These are phyloP conservation scores for Pythium volutum DNA, from an alignment of 352 stramenopile genomes.

Conservation along the genomic window DNA sequence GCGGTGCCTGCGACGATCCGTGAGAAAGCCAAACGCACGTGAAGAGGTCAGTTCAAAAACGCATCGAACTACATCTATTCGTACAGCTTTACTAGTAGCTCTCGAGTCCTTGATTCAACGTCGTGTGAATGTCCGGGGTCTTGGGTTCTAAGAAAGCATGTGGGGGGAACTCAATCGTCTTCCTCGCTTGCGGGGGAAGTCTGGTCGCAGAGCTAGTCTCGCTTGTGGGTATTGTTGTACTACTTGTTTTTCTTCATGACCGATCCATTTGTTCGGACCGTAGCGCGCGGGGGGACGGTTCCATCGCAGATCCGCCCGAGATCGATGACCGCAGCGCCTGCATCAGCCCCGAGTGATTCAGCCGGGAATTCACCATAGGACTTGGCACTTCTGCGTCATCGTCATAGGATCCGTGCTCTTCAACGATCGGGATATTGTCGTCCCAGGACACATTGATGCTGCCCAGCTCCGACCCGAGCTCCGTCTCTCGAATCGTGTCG, in stretches of 20 bases:
- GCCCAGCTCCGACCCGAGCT: slow-evolving; percentile 68
- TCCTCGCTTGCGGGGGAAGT: slow-evolving; percentile 5
- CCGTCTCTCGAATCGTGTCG: slow-evolving; percentile 83
- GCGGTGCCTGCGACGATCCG: slow-evolving; percentile 24
- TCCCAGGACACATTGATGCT: slow-evolving; percentile 64
- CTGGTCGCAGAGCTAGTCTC: background rate
- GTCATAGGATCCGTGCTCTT: slow-evolving; percentile 51
- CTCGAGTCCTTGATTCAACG: too few species aligned
- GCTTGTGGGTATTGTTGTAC: slow-evolving; percentile 5
- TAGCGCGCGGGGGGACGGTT: slow-evolving; percentile 29
- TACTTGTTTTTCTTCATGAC: slow-evolving; percentile 40
- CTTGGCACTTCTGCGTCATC: slow-evolving; percentile 35
- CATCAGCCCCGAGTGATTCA: slow-evolving; percentile 69
- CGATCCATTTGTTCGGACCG: slow-evolving; percentile 65
- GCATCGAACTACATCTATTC: slow-evolving; percentile 18
- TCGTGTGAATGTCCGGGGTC: background rate
- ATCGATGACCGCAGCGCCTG: slow-evolving; percentile 45
- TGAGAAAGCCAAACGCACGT: slow-evolving; percentile 16
- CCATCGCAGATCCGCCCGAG: slow-evolving; percentile 24
- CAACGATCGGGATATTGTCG: slow-evolving; percentile 71
- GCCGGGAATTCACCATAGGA: slow-evolving; percentile 46
- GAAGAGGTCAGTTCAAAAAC: background rate
- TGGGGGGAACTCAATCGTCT: slow-evolving; percentile 9
- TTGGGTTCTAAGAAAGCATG: slow-evolving; percentile 17
- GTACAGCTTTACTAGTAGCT: slow-evolving; percentile 31